A percentile compares a stretch with the other conserved stretches of the same genome.
phyloP scores from a whole-genome alignment of 768 basidiomycete genomes.

The Kockovaella imperatae region DNA sequence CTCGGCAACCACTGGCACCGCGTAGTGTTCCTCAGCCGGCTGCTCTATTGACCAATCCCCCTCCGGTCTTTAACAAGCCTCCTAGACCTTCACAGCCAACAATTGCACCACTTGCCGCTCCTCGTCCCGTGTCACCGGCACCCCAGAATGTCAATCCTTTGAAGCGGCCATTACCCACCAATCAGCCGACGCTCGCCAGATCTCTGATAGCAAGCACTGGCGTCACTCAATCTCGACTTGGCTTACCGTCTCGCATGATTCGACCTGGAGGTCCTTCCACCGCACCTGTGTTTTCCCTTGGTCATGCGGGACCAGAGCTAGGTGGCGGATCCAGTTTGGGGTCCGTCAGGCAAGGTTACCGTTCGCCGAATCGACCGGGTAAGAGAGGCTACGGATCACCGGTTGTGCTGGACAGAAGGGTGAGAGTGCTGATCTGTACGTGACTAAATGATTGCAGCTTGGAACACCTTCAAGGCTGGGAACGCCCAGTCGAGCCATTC shows the following conservation, averaged over 20 bases:
- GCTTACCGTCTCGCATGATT: slow-evolving; percentile 24
- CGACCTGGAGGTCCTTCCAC: no score
- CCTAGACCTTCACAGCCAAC: not conserved
- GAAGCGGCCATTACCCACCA: slow-evolving; percentile 11
- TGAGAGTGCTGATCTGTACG: no score
- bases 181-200: not conserved
- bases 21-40: not conserved
- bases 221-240: slow-evolving; percentile 10
- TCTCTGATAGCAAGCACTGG: not conserved
- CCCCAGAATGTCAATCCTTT: slow-evolving; percentile 10
- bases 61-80: not conserved
- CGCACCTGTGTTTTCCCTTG: slow-evolving; percentile 16
- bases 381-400: no score
- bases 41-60: not conserved
- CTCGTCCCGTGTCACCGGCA: not conserved
- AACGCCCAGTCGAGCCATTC: not conserved
- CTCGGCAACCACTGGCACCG: not conserved
- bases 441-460: no score
- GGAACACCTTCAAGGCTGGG: slow-evolving; percentile 23
- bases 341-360: no score
- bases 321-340: no score
- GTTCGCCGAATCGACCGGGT: no score
- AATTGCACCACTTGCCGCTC: not conserved
- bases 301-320: no score
- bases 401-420: no score